These are phyloP conservation scores for Aspergillus leporis DNA, from an alignment of 495 filamentous ascomycete genomes.

Conservation along the genomic window DNA sequence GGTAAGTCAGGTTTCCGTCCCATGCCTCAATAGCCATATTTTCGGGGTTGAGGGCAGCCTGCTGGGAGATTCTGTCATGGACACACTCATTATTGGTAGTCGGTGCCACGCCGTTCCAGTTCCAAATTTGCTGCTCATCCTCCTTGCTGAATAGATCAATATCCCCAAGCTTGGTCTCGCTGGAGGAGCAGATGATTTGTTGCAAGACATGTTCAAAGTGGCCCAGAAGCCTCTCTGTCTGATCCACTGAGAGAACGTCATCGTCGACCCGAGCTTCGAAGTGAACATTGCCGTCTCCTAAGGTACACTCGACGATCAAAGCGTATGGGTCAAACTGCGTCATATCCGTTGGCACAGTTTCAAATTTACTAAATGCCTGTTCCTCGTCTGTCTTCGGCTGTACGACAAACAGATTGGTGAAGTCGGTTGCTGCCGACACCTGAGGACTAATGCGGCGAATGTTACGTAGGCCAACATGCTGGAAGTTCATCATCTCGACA, in stretches of 20 bases:
- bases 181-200: background rate
- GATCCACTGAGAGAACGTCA: background rate
- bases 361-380: background rate
- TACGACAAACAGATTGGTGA: background rate
- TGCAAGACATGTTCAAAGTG: slow-evolving; percentile 1
- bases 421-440: background rate
- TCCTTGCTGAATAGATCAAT: background rate
- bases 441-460: background rate
- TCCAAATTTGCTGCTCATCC: background rate
- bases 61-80: background rate
- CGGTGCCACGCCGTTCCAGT: background rate
- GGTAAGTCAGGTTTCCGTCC: slow-evolving; percentile 54
- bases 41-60: slow-evolving; percentile 19
- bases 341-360: background rate
- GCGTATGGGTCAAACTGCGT: background rate
- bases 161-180: background rate
- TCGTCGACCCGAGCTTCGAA: background rate
- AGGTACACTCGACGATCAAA: background rate
- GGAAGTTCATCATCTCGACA: slow-evolving; percentile 1
- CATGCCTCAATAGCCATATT: slow-evolving; percentile 34
- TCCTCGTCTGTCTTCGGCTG: background rate
- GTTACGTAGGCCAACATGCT: background rate
- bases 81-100: background rate
- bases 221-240: background rate
- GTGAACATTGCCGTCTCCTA: background rate